Evolutionary conservation across 192 early-diverging fungal genomes (phyloP).

Genomic region (Jimgerdemannia lactiflua): DNA sequence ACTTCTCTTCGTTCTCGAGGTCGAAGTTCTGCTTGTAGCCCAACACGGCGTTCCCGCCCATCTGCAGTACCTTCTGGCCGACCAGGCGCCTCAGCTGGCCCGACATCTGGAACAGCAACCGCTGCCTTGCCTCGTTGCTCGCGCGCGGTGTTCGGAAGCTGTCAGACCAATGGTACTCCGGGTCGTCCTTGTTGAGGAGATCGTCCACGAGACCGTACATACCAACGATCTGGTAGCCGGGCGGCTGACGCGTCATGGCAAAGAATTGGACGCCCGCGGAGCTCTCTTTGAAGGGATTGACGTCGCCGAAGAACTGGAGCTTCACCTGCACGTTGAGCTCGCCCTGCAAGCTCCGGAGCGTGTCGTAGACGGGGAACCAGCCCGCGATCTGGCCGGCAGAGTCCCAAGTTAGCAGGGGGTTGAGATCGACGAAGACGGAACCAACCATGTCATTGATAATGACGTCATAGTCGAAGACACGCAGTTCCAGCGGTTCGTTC

Average conservation of each 20-base stretch:
- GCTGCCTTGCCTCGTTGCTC: constrained; percentile 73
- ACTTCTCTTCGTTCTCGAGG: constrained; percentile 66
- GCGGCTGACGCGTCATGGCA: constrained; percentile 52
- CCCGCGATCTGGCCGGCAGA: constrained; percentile 61
- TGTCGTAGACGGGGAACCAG: constrained; percentile 83
- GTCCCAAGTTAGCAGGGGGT: constrained; percentile 70
- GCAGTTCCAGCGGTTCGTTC: constrained; percentile 78
- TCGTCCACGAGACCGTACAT: constrained; percentile 74
- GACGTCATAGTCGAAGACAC: constrained; percentile 74
- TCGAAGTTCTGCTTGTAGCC: constrained; percentile 77
- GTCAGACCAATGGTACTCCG: constrained; percentile 83
- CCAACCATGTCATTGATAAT: constrained; percentile 79
- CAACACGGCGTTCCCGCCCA: constrained; percentile 73
- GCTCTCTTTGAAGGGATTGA: constrained; percentile 79
- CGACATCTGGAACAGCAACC: constrained; percentile 63
- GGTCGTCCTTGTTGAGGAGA: constrained; percentile 67
- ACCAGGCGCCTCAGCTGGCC: constrained; percentile 68
- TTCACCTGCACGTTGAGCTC: constrained; percentile 71
- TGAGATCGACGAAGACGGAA: constrained; percentile 73
- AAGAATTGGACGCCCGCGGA: constrained; percentile 67
- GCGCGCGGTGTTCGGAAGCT: constrained; percentile 76
- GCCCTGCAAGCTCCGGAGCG: constrained; percentile 67
- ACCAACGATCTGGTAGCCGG: constrained; percentile 45
- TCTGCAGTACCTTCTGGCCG: constrained; percentile 71
- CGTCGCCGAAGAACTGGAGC: constrained; percentile 78